Conservation (phyloP, 768 basidiomycete species). For the Auricularia heimuer region DNA sequence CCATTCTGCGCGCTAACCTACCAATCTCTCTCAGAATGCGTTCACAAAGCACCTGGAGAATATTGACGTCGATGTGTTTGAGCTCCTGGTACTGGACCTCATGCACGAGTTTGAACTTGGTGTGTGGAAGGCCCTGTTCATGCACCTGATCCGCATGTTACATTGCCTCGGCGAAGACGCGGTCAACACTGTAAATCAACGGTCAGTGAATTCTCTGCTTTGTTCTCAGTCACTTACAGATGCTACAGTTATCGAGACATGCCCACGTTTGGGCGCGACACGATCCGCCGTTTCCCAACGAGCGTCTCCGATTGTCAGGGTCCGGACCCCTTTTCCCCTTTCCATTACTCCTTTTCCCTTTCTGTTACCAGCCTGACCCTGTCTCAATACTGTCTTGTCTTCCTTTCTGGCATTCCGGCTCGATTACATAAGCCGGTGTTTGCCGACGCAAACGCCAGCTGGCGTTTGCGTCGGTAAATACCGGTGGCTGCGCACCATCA, state of each 20-base stretch:
- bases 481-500: no score
- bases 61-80: conserved; percentile 18
- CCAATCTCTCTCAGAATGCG: conserved; percentile 23
- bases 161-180: conserved; percentile 13
- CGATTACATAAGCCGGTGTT: no score
- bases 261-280: conserved; percentile 5
- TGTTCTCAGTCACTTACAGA: not conserved
- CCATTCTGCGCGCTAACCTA: not conserved
- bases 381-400: no score
- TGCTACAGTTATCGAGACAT: conserved; percentile 5
- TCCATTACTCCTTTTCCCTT: no score
- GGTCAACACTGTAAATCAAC: conserved; percentile 16
- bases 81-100: conserved; percentile 25
- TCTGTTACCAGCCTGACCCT: no score
- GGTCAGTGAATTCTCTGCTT: conserved; percentile 7
- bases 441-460: no score
- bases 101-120: conserved; percentile 35
- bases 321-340: no score
- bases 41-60: conserved; percentile 19
- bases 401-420: no score
- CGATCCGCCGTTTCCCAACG: conserved; percentile 6
- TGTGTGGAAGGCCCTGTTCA: conserved; percentile 27
- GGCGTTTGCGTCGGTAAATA: no score
- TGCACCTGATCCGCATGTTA: conserved; percentile 28
- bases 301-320: conserved; percentile 7